phyloP scores from a whole-genome alignment of 2,329 filamentous ascomycete genomes.

The Alternaria postmessia region DNA sequence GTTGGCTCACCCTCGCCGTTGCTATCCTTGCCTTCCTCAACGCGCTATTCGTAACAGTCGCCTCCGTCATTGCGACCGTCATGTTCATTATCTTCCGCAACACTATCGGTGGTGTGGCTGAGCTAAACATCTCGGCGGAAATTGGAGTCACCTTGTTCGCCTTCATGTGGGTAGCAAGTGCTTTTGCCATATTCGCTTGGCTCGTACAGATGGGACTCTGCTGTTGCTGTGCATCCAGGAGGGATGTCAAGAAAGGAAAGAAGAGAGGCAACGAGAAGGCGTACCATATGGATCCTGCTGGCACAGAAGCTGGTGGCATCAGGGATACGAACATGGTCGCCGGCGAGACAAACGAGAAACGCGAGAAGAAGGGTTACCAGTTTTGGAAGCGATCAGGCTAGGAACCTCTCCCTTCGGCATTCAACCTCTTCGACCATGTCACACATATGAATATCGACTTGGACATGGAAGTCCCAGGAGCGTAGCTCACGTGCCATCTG shows the following conservation, averaged over 20 bases:
- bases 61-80: constrained; percentile 77
- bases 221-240: constrained; percentile 73
- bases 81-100: constrained; percentile 85
- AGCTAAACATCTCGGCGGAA: constrained; percentile 77
- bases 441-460: constrained; percentile 1
- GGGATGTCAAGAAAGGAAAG: constrained; percentile 61
- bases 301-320: constrained; percentile 7
- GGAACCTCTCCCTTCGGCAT: constrained; percentile 1
- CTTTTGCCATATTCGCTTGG: constrained; percentile 72
- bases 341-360: constrained; percentile 10
- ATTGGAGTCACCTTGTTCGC: constrained; percentile 79
- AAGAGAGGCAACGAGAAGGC: constrained; percentile 55
- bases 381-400: constrained; percentile 28
- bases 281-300: constrained; percentile 32
- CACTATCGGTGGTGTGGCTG: constrained; percentile 72
- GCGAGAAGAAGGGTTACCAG: constrained; percentile 20
- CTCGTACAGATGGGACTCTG: constrained; percentile 75
- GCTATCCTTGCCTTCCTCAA: constrained; percentile 72
- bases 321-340: constrained; percentile 7
- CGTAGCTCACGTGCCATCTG: not conserved
- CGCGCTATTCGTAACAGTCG: constrained; percentile 72
- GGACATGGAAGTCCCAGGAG: not conserved
- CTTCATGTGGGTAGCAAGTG: constrained; percentile 87
- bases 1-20: constrained; percentile 70
- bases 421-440: not conserved